These are phyloP conservation scores for Kwoniella pini DNA, from an alignment of 768 basidiomycete species.

Conservation along the genomic window DNA sequence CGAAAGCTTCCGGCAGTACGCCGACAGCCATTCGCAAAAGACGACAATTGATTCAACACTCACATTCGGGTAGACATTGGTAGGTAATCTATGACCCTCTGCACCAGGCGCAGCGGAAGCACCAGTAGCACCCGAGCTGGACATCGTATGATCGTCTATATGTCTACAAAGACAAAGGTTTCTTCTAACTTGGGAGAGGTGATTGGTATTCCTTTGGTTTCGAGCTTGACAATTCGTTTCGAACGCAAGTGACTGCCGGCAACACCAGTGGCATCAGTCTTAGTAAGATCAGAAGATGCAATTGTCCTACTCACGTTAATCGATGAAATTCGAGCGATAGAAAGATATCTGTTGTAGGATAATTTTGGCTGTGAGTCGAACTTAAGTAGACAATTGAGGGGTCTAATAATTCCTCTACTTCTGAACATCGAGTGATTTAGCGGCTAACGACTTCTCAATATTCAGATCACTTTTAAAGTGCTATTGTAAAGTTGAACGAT, in stretches of 20 bases:
- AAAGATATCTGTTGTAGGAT: neutral
- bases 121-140: slow-evolving; percentile 12
- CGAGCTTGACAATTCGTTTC: too few species aligned
- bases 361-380: neutral
- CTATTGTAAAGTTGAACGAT: too few species aligned
- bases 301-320: neutral
- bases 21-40: too few species aligned
- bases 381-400: neutral
- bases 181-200: neutral
- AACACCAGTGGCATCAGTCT: neutral
- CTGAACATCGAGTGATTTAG: neutral
- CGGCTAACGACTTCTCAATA: neutral
- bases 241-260: too few species aligned
- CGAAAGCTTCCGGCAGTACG: too few species aligned
- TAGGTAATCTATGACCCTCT: slow-evolving; percentile 21
- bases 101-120: slow-evolving; percentile 7
- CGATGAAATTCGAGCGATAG: neutral
- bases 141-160: slow-evolving; percentile 13
- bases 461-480: too few species aligned
- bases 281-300: too few species aligned
- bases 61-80: slow-evolving; percentile 26
- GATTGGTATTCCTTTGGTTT: neutral
- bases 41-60: too few species aligned
- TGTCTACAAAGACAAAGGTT: slow-evolving; percentile 16
- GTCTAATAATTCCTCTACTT: slow-evolving; percentile 1